A percentile compares a stretch with the other conserved stretches of the same genome.
Evolutionary conservation across 73 alveolate species (phyloP).

Genomic region (Symbiodinium natans): DNA sequence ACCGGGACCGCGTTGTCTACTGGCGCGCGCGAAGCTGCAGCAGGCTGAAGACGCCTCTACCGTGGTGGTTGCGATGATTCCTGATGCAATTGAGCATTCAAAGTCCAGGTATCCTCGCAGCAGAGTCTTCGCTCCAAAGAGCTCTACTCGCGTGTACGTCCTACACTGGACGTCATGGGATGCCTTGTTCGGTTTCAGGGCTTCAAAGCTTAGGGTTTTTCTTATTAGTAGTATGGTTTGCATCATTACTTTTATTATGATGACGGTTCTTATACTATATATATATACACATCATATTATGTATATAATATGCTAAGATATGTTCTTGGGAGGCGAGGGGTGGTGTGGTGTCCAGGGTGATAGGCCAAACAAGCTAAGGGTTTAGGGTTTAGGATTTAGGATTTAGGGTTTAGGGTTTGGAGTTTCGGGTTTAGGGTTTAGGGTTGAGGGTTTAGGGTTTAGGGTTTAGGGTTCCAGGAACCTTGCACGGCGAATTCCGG

Average conservation of each 20-base stretch:
- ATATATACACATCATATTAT: too few species aligned
- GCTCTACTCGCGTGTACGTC: neutral
- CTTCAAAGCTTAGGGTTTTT: too few species aligned
- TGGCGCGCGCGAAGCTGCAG: neutral
- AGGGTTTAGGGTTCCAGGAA: too few species aligned
- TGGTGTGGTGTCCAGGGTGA: neutral
- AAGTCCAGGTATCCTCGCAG: neutral
- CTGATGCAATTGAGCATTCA: conserved; percentile 24
- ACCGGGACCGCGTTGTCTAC: neutral
- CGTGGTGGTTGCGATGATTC: neutral
- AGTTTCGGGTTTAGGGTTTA: neutral
- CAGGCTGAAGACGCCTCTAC: neutral
- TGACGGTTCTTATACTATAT: too few species aligned
- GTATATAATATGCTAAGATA: too few species aligned
- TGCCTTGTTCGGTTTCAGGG: neutral
- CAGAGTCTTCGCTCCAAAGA: neutral
- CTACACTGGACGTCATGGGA: neutral
- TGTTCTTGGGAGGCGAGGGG: neutral
- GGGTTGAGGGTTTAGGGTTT: too few species aligned
- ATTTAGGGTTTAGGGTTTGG: neutral
- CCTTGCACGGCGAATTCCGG: too few species aligned
- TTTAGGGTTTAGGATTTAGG: neutral
- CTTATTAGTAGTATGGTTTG: too few species aligned
- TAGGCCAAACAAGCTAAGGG: too few species aligned
- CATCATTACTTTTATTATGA: too few species aligned